These are phyloP conservation scores for Aspergillus calidoustus DNA, from an alignment of 2,329 filamentous ascomycete species.

Conservation along the genomic window DNA sequence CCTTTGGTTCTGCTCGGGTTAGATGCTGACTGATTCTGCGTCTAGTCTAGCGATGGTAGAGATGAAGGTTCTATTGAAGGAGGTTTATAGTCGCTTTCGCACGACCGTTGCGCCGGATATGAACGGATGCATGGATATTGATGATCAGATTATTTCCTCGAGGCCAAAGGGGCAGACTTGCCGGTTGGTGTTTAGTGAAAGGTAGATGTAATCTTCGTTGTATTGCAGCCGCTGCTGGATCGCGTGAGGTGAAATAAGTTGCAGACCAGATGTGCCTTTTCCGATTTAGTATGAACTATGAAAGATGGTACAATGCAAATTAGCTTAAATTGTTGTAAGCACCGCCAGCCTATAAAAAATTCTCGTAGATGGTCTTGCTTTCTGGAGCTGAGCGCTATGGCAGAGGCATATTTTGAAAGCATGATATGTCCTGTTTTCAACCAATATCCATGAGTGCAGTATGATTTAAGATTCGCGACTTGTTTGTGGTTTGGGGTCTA, in stretches of 20 bases:
- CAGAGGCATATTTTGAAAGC: too few relatives aligned
- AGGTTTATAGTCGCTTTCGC: slow-evolving; percentile 63
- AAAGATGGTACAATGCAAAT: too few relatives aligned
- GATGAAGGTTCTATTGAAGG: slow-evolving; percentile 69
- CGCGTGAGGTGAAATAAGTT: not conserved
- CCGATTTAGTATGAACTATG: too few relatives aligned
- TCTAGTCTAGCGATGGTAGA: slow-evolving; percentile 65
- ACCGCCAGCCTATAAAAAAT: too few relatives aligned
- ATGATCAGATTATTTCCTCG: slow-evolving; percentile 70
- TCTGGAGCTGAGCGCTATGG: too few relatives aligned
- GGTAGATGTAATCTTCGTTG: not conserved
- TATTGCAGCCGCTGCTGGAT: not conserved
- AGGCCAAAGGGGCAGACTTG: slow-evolving; percentile 65
- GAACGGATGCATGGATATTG: slow-evolving; percentile 64
- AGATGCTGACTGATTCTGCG: slow-evolving; percentile 11
- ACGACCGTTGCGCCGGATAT: slow-evolving; percentile 60
- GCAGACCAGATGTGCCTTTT: not conserved
- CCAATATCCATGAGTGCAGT: too few relatives aligned
- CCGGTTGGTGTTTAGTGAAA: slow-evolving; percentile 46
- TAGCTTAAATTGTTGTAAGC: too few relatives aligned
- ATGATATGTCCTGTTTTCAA: too few relatives aligned
- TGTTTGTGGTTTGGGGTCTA: too few relatives aligned
- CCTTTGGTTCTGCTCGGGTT: not conserved
- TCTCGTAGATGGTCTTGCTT: too few relatives aligned
- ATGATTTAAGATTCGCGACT: too few relatives aligned